Evolutionary conservation across 805 yeast genomes (phyloP), one percentile per base, ranked within the genome.

Genomic region (Pichia insulana): DNA sequence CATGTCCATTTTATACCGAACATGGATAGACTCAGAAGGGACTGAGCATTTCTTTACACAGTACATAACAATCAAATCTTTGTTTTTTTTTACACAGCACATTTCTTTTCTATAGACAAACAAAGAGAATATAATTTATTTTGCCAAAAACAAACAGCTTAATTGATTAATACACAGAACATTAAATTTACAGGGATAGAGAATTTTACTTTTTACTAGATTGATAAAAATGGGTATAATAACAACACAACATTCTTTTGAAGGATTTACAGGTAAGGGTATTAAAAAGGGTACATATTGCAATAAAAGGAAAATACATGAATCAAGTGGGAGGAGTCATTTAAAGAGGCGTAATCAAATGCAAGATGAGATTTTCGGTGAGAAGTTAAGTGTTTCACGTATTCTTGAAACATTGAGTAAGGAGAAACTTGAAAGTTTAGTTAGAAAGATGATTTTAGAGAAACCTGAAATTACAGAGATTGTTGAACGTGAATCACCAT

Each of bases 321-420:
- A 35, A 17, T 13, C 16, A 30, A 22, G 7, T 26, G 13, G n/a
- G 18, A 7, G 2, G 10, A 17, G 3, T 17, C 19, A 13, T 11
- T 5, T 15, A 2, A 36, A 22, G 25, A 22, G 25, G 25, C 25
- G 25, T 5, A 22, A 22, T 22, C 25, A 22, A 6, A 22, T 22
- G 25, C 25, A 22, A 22, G 25, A 40, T 30, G 62, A 62, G 37
- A 70, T 78, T 17, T 48, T 60, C 28, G 86, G 88, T 4, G 78
- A 76, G 47, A 69, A 68, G 11, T 68, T 85, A 40, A 83, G 92
- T 4, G 56, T 83, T 16, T 58, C 65, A 37, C 69, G 95, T 45
- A 61, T 83, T 22, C 68, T 86, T 17, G 92, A 86, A 57, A 75
- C 82, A 8, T 64, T 86, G 45, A 83, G 80, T 57, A 72, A 73